These are phyloP conservation scores for Polyporus arcularius DNA, from an alignment of 768 basidiomycete genomes.

Conservation along the genomic window DNA sequence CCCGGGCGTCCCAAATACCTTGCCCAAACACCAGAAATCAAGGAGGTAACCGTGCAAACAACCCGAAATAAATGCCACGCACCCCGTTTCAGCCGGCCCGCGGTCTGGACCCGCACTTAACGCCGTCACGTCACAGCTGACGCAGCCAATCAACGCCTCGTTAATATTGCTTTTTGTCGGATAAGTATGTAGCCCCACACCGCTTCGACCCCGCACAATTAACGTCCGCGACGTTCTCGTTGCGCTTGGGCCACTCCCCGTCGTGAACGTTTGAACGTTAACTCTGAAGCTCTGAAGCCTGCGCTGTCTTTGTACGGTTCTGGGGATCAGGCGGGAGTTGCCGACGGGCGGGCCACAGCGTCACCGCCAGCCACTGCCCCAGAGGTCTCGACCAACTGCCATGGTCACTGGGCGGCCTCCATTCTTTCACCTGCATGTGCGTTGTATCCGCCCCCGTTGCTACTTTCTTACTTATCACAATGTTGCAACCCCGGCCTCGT, in stretches of 20 bases:
- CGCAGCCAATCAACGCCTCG: background rate
- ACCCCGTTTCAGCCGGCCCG: slow-evolving; percentile 9
- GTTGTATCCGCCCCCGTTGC: no score
- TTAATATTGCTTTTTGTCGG: background rate
- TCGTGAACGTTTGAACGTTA: background rate
- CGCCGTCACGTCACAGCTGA: slow-evolving; percentile 14
- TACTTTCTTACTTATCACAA: no score
- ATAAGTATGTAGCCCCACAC: background rate
- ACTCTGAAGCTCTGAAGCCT: background rate
- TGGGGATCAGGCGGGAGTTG: background rate
- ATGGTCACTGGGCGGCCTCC: no score
- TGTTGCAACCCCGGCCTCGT: no score
- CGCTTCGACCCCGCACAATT: background rate
- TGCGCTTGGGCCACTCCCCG: no score
- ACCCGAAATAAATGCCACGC: slow-evolving; percentile 1
- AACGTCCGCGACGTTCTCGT: background rate
- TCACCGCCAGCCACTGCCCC: background rate
- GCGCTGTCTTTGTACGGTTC: background rate
- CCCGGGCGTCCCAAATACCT: background rate
- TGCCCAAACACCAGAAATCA: slow-evolving; percentile 15
- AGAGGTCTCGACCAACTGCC: background rate
- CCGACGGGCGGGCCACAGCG: background rate
- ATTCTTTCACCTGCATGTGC: no score
- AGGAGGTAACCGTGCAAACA: slow-evolving; percentile 3
- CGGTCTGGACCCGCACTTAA: slow-evolving; percentile 3